These are phyloP conservation scores for Yarrowia sp. DNA, from an alignment of 805 yeast species.

Conservation along the genomic window DNA sequence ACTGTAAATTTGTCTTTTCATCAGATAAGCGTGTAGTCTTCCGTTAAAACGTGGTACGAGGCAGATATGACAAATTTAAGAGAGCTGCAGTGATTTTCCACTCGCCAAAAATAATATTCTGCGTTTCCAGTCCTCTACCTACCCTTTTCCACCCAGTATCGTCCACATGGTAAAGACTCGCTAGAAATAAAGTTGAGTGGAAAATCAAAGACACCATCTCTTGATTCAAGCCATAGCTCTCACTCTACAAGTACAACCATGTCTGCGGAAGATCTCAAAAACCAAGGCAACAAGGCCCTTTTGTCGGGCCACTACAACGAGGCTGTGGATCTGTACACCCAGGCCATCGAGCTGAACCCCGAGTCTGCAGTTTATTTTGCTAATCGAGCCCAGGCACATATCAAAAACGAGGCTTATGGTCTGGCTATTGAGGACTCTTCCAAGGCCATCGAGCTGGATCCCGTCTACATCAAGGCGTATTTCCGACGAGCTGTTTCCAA, in stretches of 20 bases:
- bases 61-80: too few relatives aligned
- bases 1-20: too few relatives aligned
- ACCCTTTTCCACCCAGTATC: too few relatives aligned
- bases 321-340: constrained; percentile 65
- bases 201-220: neutral
- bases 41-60: too few relatives aligned
- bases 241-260: neutral
- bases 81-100: too few relatives aligned
- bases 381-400: constrained; percentile 84
- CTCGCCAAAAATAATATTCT: too few relatives aligned
- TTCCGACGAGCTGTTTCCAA: constrained; percentile 83
- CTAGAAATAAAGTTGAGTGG: neutral
- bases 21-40: too few relatives aligned
- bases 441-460: constrained; percentile 63
- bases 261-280: constrained; percentile 43
- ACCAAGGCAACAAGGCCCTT: constrained; percentile 64
- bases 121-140: too few relatives aligned
- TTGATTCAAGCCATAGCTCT: neutral
- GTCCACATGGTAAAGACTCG: too few relatives aligned
- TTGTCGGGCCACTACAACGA: constrained; percentile 56
- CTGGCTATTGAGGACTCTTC: constrained; percentile 77
- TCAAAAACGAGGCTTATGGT: constrained; percentile 83
- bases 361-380: constrained; percentile 67
- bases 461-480: constrained; percentile 69
- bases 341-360: constrained; percentile 63